A percentile compares a stretch with the other conserved stretches of the same genome.
These are phyloP conservation scores for Penicillium sp. DNA, from an alignment of 2,329 filamentous ascomycete genomes.

Conservation along the genomic window DNA sequence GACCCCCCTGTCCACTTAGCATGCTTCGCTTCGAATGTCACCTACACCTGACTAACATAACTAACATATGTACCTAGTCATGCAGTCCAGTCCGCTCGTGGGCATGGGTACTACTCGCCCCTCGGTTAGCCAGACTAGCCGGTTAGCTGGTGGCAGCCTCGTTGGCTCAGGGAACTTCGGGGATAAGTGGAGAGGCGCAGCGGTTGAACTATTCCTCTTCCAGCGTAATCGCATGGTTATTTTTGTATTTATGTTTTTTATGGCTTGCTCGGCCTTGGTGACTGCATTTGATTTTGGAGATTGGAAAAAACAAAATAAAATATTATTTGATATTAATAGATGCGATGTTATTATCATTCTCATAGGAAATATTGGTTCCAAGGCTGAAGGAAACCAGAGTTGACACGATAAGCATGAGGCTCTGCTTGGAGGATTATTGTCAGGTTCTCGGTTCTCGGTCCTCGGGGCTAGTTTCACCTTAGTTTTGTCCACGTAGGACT, in stretches of 20 bases:
- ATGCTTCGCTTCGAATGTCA: neutral
- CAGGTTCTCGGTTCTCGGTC: neutral
- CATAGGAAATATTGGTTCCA: too few species aligned
- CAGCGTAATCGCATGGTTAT: neutral
- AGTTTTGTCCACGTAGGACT: neutral
- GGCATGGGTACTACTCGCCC: neutral
- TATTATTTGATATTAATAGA: neutral
- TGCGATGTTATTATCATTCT: too few species aligned
- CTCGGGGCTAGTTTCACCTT: neutral
- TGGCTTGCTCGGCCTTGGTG: neutral
- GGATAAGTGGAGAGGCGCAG: constrained; percentile 3
- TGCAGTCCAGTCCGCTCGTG: neutral
- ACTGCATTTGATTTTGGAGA: neutral
- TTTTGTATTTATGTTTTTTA: neutral
- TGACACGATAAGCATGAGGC: neutral
- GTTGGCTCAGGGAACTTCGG: neutral
- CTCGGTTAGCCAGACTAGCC: neutral
- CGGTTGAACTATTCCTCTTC: neutral
- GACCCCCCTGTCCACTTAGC: neutral
- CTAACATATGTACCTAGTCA: neutral
- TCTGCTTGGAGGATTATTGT: neutral
- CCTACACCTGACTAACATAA: neutral
- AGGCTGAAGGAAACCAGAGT: neutral
- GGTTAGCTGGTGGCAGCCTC: neutral
- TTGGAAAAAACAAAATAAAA: neutral